Evolutionary conservation across 2,329 filamentous ascomycete species (phyloP).

Genomic region (Trichoderma koningii): DNA sequence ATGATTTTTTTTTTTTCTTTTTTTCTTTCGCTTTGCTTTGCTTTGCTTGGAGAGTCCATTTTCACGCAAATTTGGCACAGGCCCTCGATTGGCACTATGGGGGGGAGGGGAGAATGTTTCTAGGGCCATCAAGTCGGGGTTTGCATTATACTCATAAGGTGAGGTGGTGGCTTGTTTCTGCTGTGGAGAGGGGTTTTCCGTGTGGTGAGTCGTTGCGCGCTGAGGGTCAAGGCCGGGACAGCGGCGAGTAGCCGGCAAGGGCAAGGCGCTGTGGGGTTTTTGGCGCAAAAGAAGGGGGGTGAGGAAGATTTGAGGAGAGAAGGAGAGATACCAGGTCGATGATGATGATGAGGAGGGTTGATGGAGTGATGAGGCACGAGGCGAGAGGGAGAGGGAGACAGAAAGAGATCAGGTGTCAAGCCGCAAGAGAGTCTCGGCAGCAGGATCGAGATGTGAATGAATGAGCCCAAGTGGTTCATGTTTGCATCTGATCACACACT

Average conservation of each 20-base stretch:
- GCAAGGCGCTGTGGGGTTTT: slow-evolving; percentile 20
- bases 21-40: no score
- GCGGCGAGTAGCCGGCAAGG: slow-evolving; percentile 20
- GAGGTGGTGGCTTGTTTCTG: not conserved
- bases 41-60: no score
- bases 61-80: not conserved
- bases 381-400: not conserved
- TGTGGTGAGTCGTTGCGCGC: slow-evolving; percentile 7
- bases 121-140: not conserved
- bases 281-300: not conserved
- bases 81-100: not conserved
- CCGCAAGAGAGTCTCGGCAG: not conserved
- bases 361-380: slow-evolving; percentile 21
- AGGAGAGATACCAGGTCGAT: not conserved
- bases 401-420: slow-evolving; percentile 6
- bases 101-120: not conserved
- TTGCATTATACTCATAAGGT: no score
- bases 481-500: no score
- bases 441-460: not conserved
- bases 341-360: not conserved
- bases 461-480: slow-evolving; percentile 2
- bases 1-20: not conserved
- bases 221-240: slow-evolving; percentile 21
- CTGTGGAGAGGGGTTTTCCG: not conserved
- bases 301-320: slow-evolving; percentile 1